Evolutionary conservation across 495 filamentous ascomycete genomes (phyloP), one percentile per base, ranked within the genome.

Genomic region (Aspergillus cavernicola): DNA sequence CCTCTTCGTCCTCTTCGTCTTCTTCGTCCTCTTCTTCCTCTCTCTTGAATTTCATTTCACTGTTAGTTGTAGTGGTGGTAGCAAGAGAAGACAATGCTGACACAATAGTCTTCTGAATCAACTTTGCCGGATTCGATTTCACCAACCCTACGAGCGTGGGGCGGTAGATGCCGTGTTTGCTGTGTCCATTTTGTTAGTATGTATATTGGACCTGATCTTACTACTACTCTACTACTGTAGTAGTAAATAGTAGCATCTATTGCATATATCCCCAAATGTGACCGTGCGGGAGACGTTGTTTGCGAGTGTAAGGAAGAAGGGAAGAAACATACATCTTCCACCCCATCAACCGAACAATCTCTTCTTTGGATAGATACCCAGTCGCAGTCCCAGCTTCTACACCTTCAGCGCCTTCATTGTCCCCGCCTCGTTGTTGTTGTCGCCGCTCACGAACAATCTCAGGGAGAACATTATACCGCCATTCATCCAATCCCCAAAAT

Each of bases 281-380:
- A n/a, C n/a, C n/a, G n/a, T n/a, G n/a, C n/a, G n/a, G n/a, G n/a
- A n/a, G n/a, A n/a, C n/a, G n/a, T n/a, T n/a, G n/a, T n/a, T n/a
- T n/a, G n/a, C n/a, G n/a, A n/a, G n/a, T n/a, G 35, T 29, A n/a
- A 67, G 41, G 16, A 52, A 12, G 40, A 15, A 20, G 37, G 22
- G 48, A 11, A 37, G 37, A 43, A 16, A 76, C 84, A 62, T 75
- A 90, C 86, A 87, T 67, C 69, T 90, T 92, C 88, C 88, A 92
- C 50, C 87, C 81, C 43, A 89, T 80, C n/a, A 90, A 52, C 28
- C 35, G 50, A 35, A 67, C 39, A 24, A 73, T 20, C 26, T 75
- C 72, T 0, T 66, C 65, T 18, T 70, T 71, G 11, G 49, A 58
- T 8, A 74, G 23, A 49, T 55, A 57, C n/a, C 46, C 48, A 23